A percentile compares a stretch with the other conserved stretches of the same genome.
phyloP scores from a whole-genome alignment of 495 filamentous ascomycete species.

The Cercophora sp. region DNA sequence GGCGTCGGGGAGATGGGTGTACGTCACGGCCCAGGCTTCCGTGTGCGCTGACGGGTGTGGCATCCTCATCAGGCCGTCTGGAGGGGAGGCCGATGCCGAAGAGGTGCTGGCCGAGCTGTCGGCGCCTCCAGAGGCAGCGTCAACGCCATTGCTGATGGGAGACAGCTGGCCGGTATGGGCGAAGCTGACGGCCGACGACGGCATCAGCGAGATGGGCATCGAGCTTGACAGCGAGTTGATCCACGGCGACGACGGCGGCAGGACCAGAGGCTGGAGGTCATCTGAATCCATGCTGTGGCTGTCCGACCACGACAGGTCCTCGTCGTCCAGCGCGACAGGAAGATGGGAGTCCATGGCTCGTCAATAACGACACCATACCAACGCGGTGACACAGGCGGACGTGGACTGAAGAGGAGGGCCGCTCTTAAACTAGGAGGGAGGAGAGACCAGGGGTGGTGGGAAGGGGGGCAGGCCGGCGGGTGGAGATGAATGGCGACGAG shows the following conservation, averaged over 20 bases:
- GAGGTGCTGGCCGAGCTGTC: slow-evolving; percentile 20
- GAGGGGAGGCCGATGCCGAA: slow-evolving; percentile 30
- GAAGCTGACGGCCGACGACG: slow-evolving; percentile 23
- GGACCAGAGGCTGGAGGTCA: slow-evolving; percentile 32
- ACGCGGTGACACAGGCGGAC: slow-evolving; percentile 10
- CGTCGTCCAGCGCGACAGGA: slow-evolving; percentile 38
- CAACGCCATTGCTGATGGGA: slow-evolving; percentile 47
- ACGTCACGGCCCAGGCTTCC: slow-evolving; percentile 33
- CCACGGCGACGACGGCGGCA: slow-evolving; percentile 39
- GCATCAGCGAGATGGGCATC: slow-evolving; percentile 19
- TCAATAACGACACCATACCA: slow-evolving; percentile 40
- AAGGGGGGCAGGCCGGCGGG: neutral
- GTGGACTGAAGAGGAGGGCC: slow-evolving; percentile 8
- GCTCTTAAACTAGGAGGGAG: slow-evolving; percentile 18
- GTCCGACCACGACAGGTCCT: slow-evolving; percentile 40
- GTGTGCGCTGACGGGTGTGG: slow-evolving; percentile 28
- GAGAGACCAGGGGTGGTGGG: slow-evolving; percentile 7
- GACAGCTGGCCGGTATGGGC: slow-evolving; percentile 44
- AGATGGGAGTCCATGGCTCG: slow-evolving; percentile 42
- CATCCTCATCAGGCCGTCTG: slow-evolving; percentile 30
- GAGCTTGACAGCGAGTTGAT: slow-evolving; percentile 27
- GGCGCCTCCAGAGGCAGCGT: slow-evolving; percentile 27
- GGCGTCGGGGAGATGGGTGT: slow-evolving; percentile 27
- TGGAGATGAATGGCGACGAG: slow-evolving; percentile 13
- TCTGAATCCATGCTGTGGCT: slow-evolving; percentile 42